Evolutionary conservation across 2,329 filamentous ascomycete species (phyloP), one percentile per base, ranked within the genome.

Genomic region (Parafenestella ontariensis): DNA sequence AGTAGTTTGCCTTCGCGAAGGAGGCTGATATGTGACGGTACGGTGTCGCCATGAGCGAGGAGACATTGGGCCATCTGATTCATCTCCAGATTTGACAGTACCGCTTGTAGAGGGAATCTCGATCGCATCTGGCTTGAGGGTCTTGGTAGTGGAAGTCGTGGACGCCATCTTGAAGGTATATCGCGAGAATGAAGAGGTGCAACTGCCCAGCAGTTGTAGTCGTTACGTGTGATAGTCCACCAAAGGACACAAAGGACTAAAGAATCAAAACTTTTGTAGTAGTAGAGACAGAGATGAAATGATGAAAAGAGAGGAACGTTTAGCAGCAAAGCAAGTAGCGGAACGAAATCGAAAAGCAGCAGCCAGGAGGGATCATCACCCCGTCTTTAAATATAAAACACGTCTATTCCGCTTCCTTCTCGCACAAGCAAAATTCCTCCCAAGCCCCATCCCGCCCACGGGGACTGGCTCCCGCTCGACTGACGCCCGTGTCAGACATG

Each of bases 171-270:
- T 62, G 57, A 42, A 36, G 15, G 40, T 46, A n/a, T 29, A 24
- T 28, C 17, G 55, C 26, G 26, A 39, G 44, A 55, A 34, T 28
- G 36, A 48, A 54, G 49, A 46, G 24, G 52, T 49, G 29, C n/a
- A 55, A 74, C 72, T 69, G 72, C 56, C 70, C 72, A 71, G 72
- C 72, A 74, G 69, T 64, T 55, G 50, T 40, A 40, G 4, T 23
- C 21, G 36, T 39, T 6, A 5, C 13, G 7, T 21, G 9, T 20
- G 5, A 6, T 10, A 15, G 18, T 24, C 36, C 31, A 41, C 18
- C 13, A 41, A 21, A 23, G 29, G 15, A 11, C 28, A 10, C 23
- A 29, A 29, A 46, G 13, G 41, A 43, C n/a, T 24, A 43, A 46
- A 6, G 43, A 47, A 37, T 18, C 37, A 8, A 37, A 36, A 21